Evolutionary conservation across 345 rosid genomes (phyloP).

Genomic region (Raphanus sativus): DNA sequence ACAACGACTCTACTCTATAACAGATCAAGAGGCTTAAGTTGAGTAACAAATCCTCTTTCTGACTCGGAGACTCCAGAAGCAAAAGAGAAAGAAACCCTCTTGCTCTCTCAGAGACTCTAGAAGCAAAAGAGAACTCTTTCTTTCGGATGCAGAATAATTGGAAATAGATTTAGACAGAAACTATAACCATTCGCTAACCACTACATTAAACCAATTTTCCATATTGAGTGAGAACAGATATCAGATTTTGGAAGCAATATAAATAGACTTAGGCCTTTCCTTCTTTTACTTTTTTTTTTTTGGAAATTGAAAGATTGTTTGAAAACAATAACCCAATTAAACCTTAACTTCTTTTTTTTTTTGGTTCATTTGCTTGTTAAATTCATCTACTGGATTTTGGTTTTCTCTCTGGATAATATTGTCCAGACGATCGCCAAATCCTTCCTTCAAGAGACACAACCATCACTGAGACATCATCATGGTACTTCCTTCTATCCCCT

Average conservation of each 20-base stretch:
- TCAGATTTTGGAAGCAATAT: neutral
- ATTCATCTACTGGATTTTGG: conserved; percentile 30
- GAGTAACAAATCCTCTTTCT: neutral
- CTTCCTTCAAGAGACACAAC: conserved; percentile 97
- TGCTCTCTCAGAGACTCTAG: neutral
- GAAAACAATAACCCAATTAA: conserved; percentile 29
- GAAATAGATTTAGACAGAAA: neutral
- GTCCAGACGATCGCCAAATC: conserved; percentile 96
- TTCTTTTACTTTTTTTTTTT: neutral
- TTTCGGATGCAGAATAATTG: neutral
- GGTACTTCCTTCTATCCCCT: conserved; percentile 93
- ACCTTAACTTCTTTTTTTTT: neutral
- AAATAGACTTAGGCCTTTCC: neutral
- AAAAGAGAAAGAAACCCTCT: neutral
- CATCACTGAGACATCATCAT: conserved; percentile 94
- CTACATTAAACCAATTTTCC: neutral
- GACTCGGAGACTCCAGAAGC: neutral
- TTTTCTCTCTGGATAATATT: conserved; percentile 38
- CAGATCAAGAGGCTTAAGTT: neutral
- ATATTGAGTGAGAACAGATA: neutral
- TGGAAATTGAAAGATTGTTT: conserved; percentile 13
- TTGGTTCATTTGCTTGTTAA: neutral
- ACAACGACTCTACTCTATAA: conserved; percentile 6
- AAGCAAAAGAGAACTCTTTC: too few relatives aligned
- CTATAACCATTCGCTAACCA: too few relatives aligned